phyloP scores from a whole-genome alignment of 768 basidiomycete genomes.

The Auricularia sp. region DNA sequence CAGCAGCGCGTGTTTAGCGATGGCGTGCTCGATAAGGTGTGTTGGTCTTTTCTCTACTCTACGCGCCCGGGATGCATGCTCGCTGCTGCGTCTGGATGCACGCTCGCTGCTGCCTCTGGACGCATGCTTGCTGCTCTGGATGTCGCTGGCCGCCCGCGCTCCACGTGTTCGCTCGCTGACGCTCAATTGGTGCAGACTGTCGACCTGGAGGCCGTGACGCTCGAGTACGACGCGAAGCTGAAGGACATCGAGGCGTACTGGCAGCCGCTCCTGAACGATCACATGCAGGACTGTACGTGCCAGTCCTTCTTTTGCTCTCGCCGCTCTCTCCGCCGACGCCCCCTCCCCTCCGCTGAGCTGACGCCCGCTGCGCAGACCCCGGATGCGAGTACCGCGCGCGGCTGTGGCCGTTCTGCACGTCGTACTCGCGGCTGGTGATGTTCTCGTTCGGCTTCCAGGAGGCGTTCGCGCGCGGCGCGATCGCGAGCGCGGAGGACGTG shows the following conservation, averaged over 20 bases:
- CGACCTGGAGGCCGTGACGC: constrained; percentile 1
- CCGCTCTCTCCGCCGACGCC: neutral
- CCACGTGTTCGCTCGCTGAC: neutral
- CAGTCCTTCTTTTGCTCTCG: neutral
- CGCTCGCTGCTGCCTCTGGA: no score
- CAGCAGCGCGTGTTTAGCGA: constrained; percentile 11
- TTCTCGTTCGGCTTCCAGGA: constrained; percentile 19
- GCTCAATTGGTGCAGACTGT: neutral
- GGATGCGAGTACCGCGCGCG: constrained; percentile 4
- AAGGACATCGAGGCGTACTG: neutral
- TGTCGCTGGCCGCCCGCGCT: neutral
- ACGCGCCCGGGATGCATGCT: no score
- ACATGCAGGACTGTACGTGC: neutral
- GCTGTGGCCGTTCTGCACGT: constrained; percentile 13
- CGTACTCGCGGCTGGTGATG: constrained; percentile 17
- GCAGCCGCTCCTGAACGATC: neutral
- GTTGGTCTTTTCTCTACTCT: neutral
- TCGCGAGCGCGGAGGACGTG: neutral
- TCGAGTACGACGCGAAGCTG: constrained; percentile 2
- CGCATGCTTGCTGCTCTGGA: no score
- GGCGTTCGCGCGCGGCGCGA: constrained; percentile 12
- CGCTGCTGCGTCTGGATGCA: no score
- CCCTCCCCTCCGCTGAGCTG: neutral
- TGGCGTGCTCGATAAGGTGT: neutral
- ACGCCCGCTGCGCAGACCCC: neutral